Evolutionary conservation across 2,329 filamentous ascomycete species (phyloP).

Genomic region (Aspergillus hiratsukae): DNA sequence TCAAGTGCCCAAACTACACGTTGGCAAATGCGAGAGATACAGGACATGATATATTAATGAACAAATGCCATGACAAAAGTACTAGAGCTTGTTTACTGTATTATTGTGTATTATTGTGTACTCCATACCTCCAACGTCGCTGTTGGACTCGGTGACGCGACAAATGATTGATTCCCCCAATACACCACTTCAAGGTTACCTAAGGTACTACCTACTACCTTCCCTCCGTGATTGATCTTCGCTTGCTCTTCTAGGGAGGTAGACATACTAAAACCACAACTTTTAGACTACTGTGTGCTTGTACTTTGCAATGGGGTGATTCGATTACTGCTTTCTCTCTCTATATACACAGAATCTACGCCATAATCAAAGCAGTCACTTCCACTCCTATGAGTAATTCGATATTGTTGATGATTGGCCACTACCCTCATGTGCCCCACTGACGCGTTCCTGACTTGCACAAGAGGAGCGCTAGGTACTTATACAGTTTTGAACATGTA

Average conservation of each 20-base stretch:
- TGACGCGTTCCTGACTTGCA: slow-evolving; percentile 26
- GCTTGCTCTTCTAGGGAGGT: neutral
- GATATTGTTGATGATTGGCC: slow-evolving; percentile 12
- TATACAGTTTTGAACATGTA: neutral
- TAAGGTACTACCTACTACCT: neutral
- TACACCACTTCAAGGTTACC: neutral
- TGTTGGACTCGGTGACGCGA: neutral
- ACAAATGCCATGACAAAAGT: neutral
- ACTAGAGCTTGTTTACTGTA: neutral
- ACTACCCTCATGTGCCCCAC: slow-evolving; percentile 21
- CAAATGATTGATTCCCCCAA: neutral
- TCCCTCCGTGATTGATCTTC: neutral
- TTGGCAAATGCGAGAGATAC: neutral
- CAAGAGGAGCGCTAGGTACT: neutral
- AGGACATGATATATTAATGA: neutral
- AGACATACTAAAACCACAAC: too few species aligned
- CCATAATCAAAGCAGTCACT: neutral
- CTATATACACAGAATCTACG: neutral
- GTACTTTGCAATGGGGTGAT: neutral
- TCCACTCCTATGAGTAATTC: neutral
- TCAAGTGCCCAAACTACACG: neutral
- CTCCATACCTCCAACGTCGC: neutral
- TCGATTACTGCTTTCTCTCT: neutral
- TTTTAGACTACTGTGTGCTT: neutral
- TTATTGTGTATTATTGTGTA: neutral